Evolutionary conservation across 352 stramenopile genomes (phyloP), one percentile per base, ranked within the genome.

Genomic region (Plasmopara viticola): DNA sequence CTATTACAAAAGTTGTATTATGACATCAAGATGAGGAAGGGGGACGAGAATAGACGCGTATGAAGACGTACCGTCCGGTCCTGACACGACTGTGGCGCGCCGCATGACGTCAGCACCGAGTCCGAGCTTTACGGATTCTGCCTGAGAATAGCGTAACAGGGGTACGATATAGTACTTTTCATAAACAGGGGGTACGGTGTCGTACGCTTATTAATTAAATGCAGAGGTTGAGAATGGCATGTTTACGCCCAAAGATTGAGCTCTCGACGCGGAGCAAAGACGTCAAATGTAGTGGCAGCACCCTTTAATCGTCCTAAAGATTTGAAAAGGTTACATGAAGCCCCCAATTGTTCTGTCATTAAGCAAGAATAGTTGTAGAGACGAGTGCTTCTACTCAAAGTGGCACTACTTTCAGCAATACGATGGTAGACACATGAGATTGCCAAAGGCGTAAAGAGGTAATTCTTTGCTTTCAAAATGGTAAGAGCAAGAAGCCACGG

Each of bases 81-180:
- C 48, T 9, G 42, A 40, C 5, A 59, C 54, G 50, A 61, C 49
- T n/a, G 58, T 64, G 6, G 45, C 53, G 43, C 55, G 51, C 48
- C 55, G 64, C 64, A 72, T 64, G 61, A 66, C 53, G 62, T 66
- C 52, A 66, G 53, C 49, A 60, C 29, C 2, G 33, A 39, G 43
- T 43, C 49, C 34, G 38, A 49, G 49, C 56, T 46, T 56, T 60
- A 44, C 28, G 13, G 31, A 35, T 42, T 38, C 42, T 53, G 53
- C 57, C 55, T 64, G 20, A 59, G 55, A 68, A 60, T 50, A 37
- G 12, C 28, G 40, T 48, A 47, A 46, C 9, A 41, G 37, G 37
- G 37, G 12, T 41, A 41, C 37, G n/a, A 41, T 52, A 37, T 15
- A 12, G 13, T 15, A 47, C 6, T 33, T 18, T 5, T 14, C 15